These are phyloP conservation scores for Trichoderma koningiopsis DNA, from an alignment of 2,329 filamentous ascomycete species.

Conservation along the genomic window DNA sequence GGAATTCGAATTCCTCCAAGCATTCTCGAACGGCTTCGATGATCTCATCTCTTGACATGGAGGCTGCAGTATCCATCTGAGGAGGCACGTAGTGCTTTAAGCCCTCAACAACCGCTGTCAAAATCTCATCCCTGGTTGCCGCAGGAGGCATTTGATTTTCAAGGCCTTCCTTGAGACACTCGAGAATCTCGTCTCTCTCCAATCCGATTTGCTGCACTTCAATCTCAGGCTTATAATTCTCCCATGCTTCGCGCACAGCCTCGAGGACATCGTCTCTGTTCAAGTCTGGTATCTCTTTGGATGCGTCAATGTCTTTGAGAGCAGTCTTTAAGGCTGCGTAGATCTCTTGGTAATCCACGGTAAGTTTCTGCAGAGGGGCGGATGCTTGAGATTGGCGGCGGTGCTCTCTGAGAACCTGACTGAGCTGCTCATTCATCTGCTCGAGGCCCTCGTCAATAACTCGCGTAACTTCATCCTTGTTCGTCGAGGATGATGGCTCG, in stretches of 20 bases:
- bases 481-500: constrained; percentile 45
- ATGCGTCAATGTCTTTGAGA: constrained; percentile 61
- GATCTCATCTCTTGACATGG: constrained; percentile 78
- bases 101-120: constrained; percentile 81
- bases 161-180: constrained; percentile 83
- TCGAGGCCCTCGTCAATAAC: constrained; percentile 80
- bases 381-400: constrained; percentile 68
- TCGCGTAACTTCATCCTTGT: constrained; percentile 69
- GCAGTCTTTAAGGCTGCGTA: constrained; percentile 83
- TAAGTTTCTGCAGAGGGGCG: constrained; percentile 59
- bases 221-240: constrained; percentile 91
- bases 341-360: constrained; percentile 78
- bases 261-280: constrained; percentile 82
- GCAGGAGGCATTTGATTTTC: constrained; percentile 60
- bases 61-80: constrained; percentile 67
- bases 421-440: constrained; percentile 83
- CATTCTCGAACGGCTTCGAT: constrained; percentile 82
- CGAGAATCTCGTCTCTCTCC: constrained; percentile 85
- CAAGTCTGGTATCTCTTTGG: constrained; percentile 47
- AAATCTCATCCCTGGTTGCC: constrained; percentile 81
- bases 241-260: constrained; percentile 88
- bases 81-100: constrained; percentile 80
- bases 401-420: constrained; percentile 75
- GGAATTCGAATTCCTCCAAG: constrained; percentile 81
- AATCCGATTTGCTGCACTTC: constrained; percentile 87